Evolutionary conservation across 169 alveolate genomes (phyloP).

Genomic region (Plasmodium coatneyi): DNA sequence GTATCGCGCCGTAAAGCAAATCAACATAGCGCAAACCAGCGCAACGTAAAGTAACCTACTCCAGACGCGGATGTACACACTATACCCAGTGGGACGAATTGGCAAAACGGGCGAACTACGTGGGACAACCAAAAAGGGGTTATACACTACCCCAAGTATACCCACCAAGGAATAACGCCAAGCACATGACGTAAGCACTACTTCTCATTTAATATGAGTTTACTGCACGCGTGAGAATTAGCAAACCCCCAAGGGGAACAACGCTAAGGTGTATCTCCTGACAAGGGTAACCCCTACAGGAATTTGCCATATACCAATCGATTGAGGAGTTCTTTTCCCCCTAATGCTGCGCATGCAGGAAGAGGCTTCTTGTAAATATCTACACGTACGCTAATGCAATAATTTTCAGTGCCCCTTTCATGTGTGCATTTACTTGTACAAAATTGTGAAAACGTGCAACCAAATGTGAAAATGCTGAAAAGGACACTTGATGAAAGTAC

Average conservation of each 20-base stretch:
- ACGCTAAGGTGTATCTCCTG: neutral
- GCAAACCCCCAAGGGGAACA: neutral
- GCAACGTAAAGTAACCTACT: neutral
- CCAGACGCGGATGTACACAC: neutral
- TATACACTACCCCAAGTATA: neutral
- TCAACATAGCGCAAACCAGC: neutral
- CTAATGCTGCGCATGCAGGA: neutral
- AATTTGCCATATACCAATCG: neutral
- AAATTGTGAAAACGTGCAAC: neutral
- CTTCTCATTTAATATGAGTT: neutral
- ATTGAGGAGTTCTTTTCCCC: neutral
- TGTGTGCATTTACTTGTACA: neutral
- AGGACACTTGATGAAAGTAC: neutral
- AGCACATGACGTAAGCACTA: neutral
- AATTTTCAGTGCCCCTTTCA: neutral
- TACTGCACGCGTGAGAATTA: neutral
- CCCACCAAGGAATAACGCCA: neutral
- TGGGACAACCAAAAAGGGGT: neutral
- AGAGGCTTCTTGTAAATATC: neutral
- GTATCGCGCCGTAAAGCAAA: neutral
- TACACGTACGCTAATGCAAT: neutral
- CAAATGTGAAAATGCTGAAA: slow-evolving; percentile 17
- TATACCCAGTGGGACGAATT: neutral
- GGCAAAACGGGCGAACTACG: neutral
- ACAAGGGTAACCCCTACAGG: neutral